Base-by-base conservation (phyloP, 495 filamentous ascomycete species). In the Oleoguttula mirabilis region DNA sequence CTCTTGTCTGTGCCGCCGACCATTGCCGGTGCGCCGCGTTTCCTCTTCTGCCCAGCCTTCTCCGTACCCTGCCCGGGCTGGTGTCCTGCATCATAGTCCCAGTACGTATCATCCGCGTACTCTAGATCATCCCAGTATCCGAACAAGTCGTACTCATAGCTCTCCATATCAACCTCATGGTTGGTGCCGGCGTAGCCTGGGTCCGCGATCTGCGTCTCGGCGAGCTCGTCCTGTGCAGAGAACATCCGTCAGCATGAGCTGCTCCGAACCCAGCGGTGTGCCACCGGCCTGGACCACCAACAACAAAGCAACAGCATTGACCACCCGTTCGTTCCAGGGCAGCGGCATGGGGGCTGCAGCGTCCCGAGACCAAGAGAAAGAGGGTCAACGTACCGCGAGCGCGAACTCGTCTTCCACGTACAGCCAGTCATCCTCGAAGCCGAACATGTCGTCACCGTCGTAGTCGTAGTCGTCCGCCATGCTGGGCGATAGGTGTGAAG, bases 371-470 rank as follows among this genome's bases (percentile, higher is more conserved):
- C n/a, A n/a, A n/a, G n/a, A n/a, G n/a, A n/a, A n/a, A n/a, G n/a
- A 28, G 25, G 25, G 7, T 28, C 34, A 3, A 52, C 57, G 25
- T 55, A 60, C 57, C 44, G 48, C 57, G 1, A 48, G 17, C 6
- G 43, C 41, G 41, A 56, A 65, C 28, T 53, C 50, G 22, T 65
- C 61, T 28, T 65, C 61, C 6, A 65, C 42, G 31, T 61, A 65
- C 32, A 59, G 34, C 48, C 49, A 65, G n/a, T 56, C 56, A 22
- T 55, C 52, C 23, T 48, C 52, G 19, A 36, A 47, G 35, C 42
- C 45, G 28, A 16, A 36, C 23, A 35, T 35, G 5, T 16, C 42
- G 22, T 45, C 45, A 14, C 17, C 37, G 31, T 51, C 43, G 21
- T 56, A 48, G 30, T 39, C 45, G 33, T 47, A 54, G 25, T 56